phyloP scores from a whole-genome alignment of 192 early-diverging fungal genomes.

The Blastocladiella britannica region DNA sequence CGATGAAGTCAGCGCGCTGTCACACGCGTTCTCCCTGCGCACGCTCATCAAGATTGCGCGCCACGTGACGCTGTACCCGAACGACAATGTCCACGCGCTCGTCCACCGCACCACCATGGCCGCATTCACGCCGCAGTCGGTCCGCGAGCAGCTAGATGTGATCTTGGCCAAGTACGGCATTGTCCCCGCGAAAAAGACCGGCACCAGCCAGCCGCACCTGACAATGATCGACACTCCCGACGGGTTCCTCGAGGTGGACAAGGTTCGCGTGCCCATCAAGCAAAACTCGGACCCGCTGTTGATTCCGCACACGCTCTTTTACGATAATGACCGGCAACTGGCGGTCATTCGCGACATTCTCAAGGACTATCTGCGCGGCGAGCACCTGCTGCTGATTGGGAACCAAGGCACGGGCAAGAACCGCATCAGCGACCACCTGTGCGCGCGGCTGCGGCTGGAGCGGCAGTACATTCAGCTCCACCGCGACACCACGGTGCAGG shows the following conservation, averaged over 20 bases:
- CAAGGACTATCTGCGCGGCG: conserved; percentile 56
- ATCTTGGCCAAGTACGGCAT: conserved; percentile 36
- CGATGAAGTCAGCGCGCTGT: conserved; percentile 33
- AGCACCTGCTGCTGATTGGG: conserved; percentile 60
- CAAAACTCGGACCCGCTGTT: conserved; percentile 35
- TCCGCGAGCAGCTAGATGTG: conserved; percentile 37
- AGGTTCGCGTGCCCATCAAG: conserved; percentile 18
- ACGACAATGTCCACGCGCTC: conserved; percentile 36
- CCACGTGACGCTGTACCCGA: conserved; percentile 34
- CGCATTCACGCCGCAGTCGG: conserved; percentile 48
- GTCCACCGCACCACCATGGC: conserved; percentile 45
- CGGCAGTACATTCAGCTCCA: conserved; percentile 64
- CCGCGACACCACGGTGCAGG: conserved; percentile 57
- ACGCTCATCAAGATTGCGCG: conserved; percentile 53
- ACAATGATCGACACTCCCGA: conserved; percentile 12
- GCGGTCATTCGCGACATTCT: conserved; percentile 51
- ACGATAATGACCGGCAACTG: conserved; percentile 53
- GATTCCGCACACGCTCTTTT: conserved; percentile 44
- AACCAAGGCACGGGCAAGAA: conserved; percentile 58
- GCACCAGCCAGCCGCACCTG: too few relatives aligned
- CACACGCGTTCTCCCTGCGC: conserved; percentile 41
- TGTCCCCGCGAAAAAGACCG: not conserved
- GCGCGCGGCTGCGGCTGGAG: conserved; percentile 43
- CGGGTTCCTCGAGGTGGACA: conserved; percentile 9
- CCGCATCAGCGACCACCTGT: conserved; percentile 43